These are phyloP conservation scores for Phialocephala sp. DNA, from an alignment of 2,329 filamentous ascomycete species.

Conservation along the genomic window DNA sequence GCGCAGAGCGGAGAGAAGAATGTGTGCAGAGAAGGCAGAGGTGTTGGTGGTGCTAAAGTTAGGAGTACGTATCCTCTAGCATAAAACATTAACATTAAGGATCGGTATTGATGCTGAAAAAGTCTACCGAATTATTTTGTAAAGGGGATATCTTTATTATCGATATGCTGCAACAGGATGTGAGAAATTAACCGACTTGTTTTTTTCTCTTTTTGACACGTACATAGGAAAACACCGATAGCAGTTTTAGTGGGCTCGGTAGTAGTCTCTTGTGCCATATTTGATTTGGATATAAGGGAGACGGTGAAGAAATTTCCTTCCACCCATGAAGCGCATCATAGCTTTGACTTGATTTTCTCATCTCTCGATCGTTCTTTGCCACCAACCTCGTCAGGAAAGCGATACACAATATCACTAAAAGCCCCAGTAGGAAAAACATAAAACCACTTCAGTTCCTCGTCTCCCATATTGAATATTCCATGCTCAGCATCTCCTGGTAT, in stretches of 20 bases:
- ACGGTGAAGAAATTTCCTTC: background rate
- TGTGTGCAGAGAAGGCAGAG: background rate
- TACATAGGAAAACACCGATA: background rate
- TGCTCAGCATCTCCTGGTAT: conserved; percentile 52
- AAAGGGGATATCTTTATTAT: background rate
- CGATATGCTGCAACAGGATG: background rate
- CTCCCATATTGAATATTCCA: conserved; percentile 44
- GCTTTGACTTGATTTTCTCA: background rate
- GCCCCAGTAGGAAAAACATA: conserved; percentile 48
- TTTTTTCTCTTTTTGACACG: background rate
- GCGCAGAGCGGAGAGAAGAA: background rate
- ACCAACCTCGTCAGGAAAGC: conserved; percentile 36
- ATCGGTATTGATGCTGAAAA: background rate
- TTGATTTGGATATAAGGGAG: background rate
- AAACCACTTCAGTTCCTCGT: conserved; percentile 46
- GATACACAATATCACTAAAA: conserved; percentile 48
- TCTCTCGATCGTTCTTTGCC: background rate
- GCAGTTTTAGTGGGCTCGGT: background rate
- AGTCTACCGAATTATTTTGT: background rate
- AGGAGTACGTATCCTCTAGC: background rate
- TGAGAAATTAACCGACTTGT: background rate
- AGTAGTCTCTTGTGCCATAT: background rate
- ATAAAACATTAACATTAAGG: background rate
- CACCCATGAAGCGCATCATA: background rate
- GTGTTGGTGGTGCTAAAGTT: background rate